phyloP scores from a whole-genome alignment of 805 yeast genomes.

The Barnettozyma siamensis region DNA sequence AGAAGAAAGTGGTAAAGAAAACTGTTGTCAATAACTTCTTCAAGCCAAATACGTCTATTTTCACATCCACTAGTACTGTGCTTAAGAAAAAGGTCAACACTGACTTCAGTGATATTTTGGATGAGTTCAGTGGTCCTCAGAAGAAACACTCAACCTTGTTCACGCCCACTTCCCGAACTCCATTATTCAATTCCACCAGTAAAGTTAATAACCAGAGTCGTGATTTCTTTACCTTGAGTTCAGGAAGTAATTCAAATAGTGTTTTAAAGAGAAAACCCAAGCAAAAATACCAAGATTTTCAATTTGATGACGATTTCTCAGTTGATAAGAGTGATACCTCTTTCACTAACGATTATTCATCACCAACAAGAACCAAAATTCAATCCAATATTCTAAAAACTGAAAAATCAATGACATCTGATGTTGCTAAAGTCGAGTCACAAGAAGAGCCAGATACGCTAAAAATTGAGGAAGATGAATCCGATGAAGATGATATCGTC shows the following conservation, averaged over 20 bases:
- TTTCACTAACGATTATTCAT: constrained; percentile 29
- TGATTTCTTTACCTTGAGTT: constrained; percentile 16
- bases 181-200: constrained; percentile 23
- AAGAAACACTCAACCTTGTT: constrained; percentile 15
- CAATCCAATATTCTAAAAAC: constrained; percentile 8
- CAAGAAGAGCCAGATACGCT: constrained; percentile 4
- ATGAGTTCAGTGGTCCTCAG: constrained; percentile 24
- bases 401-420: background rate
- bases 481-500: constrained; percentile 55
- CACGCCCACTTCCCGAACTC: constrained; percentile 13
- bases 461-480: constrained; percentile 39
- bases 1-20: constrained; percentile 25
- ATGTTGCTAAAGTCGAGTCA: background rate
- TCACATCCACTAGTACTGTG: constrained; percentile 13
- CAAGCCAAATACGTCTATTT: constrained; percentile 32
- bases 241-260: constrained; percentile 25
- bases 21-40: constrained; percentile 48
- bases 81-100: constrained; percentile 41
- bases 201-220: constrained; percentile 21
- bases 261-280: constrained; percentile 20
- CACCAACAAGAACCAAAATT: constrained; percentile 32
- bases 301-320: constrained; percentile 27
- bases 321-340: constrained; percentile 23
- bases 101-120: constrained; percentile 65
- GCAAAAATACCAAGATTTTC: constrained; percentile 5